phyloP scores from a whole-genome alignment of 2,329 filamentous ascomycete species.

The Sporothrix inflata region DNA sequence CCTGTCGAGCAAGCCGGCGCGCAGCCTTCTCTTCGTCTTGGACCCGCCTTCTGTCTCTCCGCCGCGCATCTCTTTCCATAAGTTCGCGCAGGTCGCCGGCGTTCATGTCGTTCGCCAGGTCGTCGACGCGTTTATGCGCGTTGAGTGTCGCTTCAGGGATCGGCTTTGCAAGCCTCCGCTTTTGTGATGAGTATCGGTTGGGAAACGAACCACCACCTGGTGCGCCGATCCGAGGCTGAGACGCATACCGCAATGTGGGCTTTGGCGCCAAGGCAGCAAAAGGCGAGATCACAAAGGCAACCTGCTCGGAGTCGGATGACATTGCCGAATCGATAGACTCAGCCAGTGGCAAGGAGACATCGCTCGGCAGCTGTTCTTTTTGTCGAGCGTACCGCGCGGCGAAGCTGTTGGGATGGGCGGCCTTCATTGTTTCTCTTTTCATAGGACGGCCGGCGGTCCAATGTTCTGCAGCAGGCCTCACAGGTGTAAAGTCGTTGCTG shows the following conservation, averaged over 20 bases:
- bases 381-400: conserved; percentile 42
- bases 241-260: conserved; percentile 77
- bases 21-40: conserved; percentile 70
- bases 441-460: conserved; percentile 63
- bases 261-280: conserved; percentile 83
- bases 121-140: conserved; percentile 65
- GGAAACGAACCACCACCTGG: conserved; percentile 50
- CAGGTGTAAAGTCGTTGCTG: conserved; percentile 58
- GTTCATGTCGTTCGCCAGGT: conserved; percentile 83
- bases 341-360: conserved; percentile 73
- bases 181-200: conserved; percentile 53
- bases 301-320: conserved; percentile 73
- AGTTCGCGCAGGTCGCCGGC: conserved; percentile 82
- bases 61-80: conserved; percentile 84
- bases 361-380: conserved; percentile 64
- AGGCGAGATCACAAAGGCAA: conserved; percentile 78
- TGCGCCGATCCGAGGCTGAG: conserved; percentile 62
- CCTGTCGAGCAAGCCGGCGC: conserved; percentile 65
- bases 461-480: conserved; percentile 63
- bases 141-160: conserved; percentile 65
- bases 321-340: conserved; percentile 77
- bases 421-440: conserved; percentile 68
- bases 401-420: conserved; percentile 49
- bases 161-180: conserved; percentile 55
- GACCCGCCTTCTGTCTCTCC: conserved; percentile 73